A percentile compares a stretch with the other conserved stretches of the same genome.
Conservation (phyloP, 305 asterid species). For the Solanum chacoense region DNA sequence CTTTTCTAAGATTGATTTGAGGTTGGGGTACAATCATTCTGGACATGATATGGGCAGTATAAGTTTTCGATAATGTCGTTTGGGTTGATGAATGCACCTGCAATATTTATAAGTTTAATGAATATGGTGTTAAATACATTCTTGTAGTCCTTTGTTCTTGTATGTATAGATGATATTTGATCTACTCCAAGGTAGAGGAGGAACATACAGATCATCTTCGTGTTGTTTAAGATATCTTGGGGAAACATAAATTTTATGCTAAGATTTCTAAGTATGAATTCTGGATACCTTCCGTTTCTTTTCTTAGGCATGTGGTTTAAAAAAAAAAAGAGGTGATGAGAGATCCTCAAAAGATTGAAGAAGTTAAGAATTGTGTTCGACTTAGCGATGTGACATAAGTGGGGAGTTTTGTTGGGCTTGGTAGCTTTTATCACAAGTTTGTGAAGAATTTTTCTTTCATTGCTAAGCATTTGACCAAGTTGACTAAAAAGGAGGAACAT, state of each 20-base stretch:
- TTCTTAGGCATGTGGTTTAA: background rate
- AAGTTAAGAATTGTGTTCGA: no score
- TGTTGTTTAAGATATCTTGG: background rate
- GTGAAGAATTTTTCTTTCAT: no score
- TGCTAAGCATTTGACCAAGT: no score
- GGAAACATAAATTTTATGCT: background rate
- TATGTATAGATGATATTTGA: no score
- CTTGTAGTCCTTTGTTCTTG: background rate
- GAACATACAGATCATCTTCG: background rate
- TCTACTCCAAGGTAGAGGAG: background rate
- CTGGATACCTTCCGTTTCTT: background rate
- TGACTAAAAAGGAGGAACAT: no score
- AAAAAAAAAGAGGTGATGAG: background rate
- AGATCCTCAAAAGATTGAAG: no score
- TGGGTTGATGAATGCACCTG: background rate
- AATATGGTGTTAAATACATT: background rate
- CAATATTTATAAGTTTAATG: background rate
- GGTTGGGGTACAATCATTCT: background rate
- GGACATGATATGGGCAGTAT: background rate
- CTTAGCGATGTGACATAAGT: no score
- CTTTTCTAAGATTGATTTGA: background rate
- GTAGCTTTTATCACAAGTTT: no score
- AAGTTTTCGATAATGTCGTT: background rate
- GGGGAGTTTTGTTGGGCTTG: no score
- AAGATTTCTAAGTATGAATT: background rate